phyloP scores from a whole-genome alignment of 331 rosid genomes.

The Rosa hybrid region DNA sequence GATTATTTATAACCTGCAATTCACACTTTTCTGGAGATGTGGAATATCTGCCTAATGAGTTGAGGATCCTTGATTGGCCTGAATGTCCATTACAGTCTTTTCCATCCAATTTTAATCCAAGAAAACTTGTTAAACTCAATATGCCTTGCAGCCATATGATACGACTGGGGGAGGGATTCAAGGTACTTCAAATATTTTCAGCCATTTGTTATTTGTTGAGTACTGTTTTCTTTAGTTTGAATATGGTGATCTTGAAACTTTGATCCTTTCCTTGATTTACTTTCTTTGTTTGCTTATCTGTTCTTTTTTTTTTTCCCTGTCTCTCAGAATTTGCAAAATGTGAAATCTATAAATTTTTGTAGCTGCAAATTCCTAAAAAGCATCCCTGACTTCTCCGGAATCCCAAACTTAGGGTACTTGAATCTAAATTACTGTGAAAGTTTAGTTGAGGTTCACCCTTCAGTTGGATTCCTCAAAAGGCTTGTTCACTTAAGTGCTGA shows the following conservation, averaged over 20 bases:
- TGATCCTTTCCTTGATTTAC: background rate
- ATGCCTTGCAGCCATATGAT: background rate
- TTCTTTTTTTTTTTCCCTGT: no score
- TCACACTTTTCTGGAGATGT: background rate
- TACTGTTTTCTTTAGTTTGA: background rate
- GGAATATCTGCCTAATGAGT: background rate
- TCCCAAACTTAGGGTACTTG: background rate
- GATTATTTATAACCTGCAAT: background rate
- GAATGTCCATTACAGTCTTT: background rate
- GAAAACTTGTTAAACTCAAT: background rate
- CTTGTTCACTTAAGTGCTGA: no score
- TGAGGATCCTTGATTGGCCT: background rate
- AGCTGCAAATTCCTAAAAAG: background rate
- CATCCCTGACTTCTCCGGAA: background rate
- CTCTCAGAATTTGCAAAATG: background rate
- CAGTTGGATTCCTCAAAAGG: background rate
- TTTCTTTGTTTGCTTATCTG: no score
- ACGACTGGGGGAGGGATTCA: background rate
- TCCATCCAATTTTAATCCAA: background rate
- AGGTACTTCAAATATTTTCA: background rate
- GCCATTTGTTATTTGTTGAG: background rate
- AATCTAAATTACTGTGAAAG: background rate
- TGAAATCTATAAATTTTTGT: background rate
- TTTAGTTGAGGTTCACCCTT: background rate
- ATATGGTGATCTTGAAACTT: no score